These are phyloP conservation scores for Hygrophorus pudorinus DNA, from an alignment of 768 basidiomycete genomes.

Conservation along the genomic window DNA sequence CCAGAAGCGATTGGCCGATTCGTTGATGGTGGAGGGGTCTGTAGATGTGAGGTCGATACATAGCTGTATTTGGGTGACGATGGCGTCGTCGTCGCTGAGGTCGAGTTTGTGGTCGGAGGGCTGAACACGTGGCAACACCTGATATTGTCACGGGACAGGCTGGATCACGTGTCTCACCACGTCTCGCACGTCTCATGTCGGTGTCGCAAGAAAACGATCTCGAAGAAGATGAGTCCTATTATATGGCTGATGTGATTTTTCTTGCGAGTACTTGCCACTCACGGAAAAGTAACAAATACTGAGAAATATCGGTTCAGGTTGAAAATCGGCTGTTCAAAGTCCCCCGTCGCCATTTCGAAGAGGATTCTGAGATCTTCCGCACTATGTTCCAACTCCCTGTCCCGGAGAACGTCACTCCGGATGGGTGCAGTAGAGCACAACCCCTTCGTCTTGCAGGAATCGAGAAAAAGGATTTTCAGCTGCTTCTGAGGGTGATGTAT, in stretches of 20 bases:
- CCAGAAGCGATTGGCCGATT: too few relatives aligned
- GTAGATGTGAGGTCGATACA: too few relatives aligned
- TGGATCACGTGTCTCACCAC: too few relatives aligned
- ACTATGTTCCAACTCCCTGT: slow-evolving; percentile 23
- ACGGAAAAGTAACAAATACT: not conserved
- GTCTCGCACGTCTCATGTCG: too few relatives aligned
- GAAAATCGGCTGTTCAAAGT: slow-evolving; percentile 29
- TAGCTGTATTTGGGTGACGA: too few relatives aligned
- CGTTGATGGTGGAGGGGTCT: too few relatives aligned
- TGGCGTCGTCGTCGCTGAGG: too few relatives aligned
- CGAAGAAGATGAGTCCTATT: not conserved
- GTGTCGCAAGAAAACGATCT: not conserved
- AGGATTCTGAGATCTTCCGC: slow-evolving; percentile 24
- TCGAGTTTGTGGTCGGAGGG: too few relatives aligned
- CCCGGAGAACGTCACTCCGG: slow-evolving; percentile 4
- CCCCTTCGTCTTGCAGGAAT: slow-evolving; percentile 8
- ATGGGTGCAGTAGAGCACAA: slow-evolving; percentile 5
- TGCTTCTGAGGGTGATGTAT: slow-evolving; percentile 4
- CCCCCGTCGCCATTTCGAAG: slow-evolving; percentile 24
- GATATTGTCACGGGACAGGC: too few relatives aligned
- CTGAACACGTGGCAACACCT: too few relatives aligned
- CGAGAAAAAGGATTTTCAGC: slow-evolving; percentile 3
- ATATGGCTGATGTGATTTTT: slow-evolving; percentile 3
- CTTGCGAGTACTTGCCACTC: not conserved
- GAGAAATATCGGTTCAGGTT: slow-evolving; percentile 16